Evolutionary conservation across 164 flowering plant genomes (phyloP), one percentile per base, ranked within the genome.

Genomic region (Saururus chinensis): DNA sequence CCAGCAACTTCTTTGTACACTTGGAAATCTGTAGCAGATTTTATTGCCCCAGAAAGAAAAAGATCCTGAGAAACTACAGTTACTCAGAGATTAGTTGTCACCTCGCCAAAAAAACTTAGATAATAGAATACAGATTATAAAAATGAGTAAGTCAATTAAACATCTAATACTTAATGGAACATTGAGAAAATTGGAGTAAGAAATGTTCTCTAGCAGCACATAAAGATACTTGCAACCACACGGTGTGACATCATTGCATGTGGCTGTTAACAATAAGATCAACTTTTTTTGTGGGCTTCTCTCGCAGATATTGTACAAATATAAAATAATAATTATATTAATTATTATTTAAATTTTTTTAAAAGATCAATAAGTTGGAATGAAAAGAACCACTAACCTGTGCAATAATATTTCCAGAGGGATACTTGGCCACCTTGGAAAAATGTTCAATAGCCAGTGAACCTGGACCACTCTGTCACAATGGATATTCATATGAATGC

Each of bases 11-110:
- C 95, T 67, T 70, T 78, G 77, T 90, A 90, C 24, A 90, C 80
- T 84, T 90, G 95, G 66, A 86, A 90, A 77, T 90, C 97, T 17
- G 97, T 90, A 1, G 84, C 84, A 74, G 97, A 88, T 59, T 83
- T 88, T 64, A 90, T 82, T 59, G 70, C 67, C 60, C 95, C 97
- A 30, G 87, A 81, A 66, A 75, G 48, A 60, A 84, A 90, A 16
- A 90, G 67, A 81, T 90, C 97, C 95, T 90, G 85, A 70, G 76
- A 64, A 35, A 75, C 53, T 23, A 57, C 41, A 19, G 13, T n/a
- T n/a, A n/a, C n/a, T 51, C 57, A 40, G 56, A 55, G 60, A 53
- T 20, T 58, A 60, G 19, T 54, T 52, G 9, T 17, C 20, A 25
- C 37, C 3, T 8, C 8, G 45, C 11, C 25, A 54, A 11, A 22